Percentiles rank a stretch among this genome's conserved stretches.
phyloP scores from a whole-genome alignment of 1,139 yeast genomes.

The Hyphopichia wangnamkhiaoensis region DNA sequence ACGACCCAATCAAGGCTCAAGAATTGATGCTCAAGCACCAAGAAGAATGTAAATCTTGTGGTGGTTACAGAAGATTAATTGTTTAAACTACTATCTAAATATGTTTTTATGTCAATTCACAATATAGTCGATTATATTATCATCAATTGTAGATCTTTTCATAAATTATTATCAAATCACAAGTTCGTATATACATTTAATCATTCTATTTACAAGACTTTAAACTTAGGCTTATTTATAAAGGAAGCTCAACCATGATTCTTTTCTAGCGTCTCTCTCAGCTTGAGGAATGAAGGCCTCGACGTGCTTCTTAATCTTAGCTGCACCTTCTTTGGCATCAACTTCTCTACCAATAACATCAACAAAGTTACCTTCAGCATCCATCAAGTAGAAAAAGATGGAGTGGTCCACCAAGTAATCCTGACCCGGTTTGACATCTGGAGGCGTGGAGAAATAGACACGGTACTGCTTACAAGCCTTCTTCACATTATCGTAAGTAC shows the following conservation, averaged over 20 bases:
- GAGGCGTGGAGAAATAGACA: slow-evolving; percentile 95
- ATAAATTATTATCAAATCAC: background rate
- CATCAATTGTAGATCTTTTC: no score
- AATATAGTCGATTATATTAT: no score
- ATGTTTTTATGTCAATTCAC: background rate
- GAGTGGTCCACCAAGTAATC: slow-evolving; percentile 97
- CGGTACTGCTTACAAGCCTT: slow-evolving; percentile 82
- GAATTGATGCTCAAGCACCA: slow-evolving; percentile 48
- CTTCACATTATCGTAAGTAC: slow-evolving; percentile 82
- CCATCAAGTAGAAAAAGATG: slow-evolving; percentile 93
- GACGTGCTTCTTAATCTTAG: slow-evolving; percentile 73
- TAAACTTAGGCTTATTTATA: slow-evolving; percentile 28
- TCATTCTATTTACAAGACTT: background rate
- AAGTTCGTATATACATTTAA: background rate
- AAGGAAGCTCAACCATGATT: slow-evolving; percentile 57
- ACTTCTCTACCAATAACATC: slow-evolving; percentile 94
- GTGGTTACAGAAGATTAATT: slow-evolving; percentile 51
- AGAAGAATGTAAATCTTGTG: slow-evolving; percentile 46
- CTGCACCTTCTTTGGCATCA: slow-evolving; percentile 76
- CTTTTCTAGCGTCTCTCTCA: slow-evolving; percentile 60
- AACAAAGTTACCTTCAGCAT: slow-evolving; percentile 91
- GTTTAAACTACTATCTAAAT: slow-evolving; percentile 7
- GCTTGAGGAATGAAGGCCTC: slow-evolving; percentile 73
- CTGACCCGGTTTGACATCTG: slow-evolving; percentile 89
- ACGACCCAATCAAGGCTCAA: slow-evolving; percentile 49